Evolutionary conservation across 768 basidiomycete species (phyloP).

Genomic region (Mycena belliarum): DNA sequence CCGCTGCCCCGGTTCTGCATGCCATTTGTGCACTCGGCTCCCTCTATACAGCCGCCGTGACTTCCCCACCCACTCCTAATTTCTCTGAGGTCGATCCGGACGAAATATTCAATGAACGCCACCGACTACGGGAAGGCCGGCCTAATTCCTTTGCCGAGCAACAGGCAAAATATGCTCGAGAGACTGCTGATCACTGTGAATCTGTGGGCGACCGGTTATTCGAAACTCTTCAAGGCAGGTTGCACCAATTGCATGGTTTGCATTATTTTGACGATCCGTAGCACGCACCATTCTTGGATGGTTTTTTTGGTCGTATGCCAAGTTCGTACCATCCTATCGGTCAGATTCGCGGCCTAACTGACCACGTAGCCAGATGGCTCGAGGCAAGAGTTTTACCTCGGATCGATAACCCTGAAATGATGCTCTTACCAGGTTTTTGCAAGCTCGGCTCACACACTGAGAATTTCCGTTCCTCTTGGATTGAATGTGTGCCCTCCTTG

Average conservation of each 20-base stretch:
- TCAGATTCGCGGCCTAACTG: too few relatives aligned
- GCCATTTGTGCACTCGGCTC: conserved; percentile 86
- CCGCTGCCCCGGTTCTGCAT: conserved; percentile 69
- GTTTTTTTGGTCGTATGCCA: conserved; percentile 77
- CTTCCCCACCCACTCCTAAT: conserved; percentile 54
- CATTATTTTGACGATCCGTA: conserved; percentile 27
- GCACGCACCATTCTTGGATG: conserved; percentile 65
- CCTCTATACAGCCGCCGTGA: conserved; percentile 69
- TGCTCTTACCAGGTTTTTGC: conserved; percentile 52
- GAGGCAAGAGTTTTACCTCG: conserved; percentile 50
- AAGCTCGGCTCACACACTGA: conserved; percentile 55
- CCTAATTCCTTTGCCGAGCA: conserved; percentile 66
- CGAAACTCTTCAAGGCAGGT: conserved; percentile 61
- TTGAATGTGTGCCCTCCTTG: conserved; percentile 67
- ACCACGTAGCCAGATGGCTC: conserved; percentile 73
- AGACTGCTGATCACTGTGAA: conserved; percentile 48
- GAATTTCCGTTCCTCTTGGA: conserved; percentile 63
- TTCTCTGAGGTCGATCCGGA: conserved; percentile 49
- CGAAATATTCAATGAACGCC: conserved; percentile 51
- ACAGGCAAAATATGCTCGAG: conserved; percentile 58
- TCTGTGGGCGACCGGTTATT: conserved; percentile 56
- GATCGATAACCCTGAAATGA: conserved; percentile 3
- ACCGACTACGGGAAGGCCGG: conserved; percentile 44
- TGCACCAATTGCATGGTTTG: too few relatives aligned
- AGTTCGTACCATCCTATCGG: conserved; percentile 36